A percentile compares a stretch with the other conserved stretches of the same genome.
Evolutionary conservation across 805 yeast species (phyloP).

Genomic region (Cyberlindnera bimundalis): DNA sequence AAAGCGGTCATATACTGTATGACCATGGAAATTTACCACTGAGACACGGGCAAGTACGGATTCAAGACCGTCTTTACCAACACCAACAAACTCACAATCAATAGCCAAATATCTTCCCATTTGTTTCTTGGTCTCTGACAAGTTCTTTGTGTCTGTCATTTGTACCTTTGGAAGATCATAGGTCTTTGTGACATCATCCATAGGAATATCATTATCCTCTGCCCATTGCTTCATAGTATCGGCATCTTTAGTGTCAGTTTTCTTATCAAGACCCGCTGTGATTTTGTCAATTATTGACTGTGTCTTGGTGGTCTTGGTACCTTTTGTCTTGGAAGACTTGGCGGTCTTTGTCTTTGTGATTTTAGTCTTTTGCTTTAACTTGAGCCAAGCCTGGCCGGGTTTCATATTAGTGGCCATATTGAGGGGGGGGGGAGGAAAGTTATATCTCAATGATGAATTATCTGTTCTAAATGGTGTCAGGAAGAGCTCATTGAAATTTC

Average conservation of each 20-base stretch:
- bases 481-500: not conserved
- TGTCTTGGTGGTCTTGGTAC: conserved; percentile 7
- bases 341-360: conserved; percentile 5
- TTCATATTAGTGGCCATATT: conserved; percentile 14
- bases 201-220: conserved; percentile 27
- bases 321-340: conserved; percentile 2
- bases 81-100: conserved; percentile 95
- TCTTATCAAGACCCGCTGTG: conserved; percentile 17
- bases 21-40: conserved; percentile 79
- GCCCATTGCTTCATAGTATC: conserved; percentile 24
- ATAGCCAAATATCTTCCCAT: conserved; percentile 76
- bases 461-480: not conserved
- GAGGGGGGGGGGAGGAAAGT: too few species aligned
- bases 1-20: conserved; percentile 63
- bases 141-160: conserved; percentile 10
- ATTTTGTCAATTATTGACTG: conserved; percentile 18
- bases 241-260: conserved; percentile 4
- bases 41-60: conserved; percentile 86
- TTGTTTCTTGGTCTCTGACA: conserved; percentile 35
- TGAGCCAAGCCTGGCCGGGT: conserved; percentile 22
- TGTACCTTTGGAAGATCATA: conserved; percentile 18
- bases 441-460: too few species aligned
- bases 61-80: conserved; percentile 66
- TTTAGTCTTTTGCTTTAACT: conserved; percentile 16
- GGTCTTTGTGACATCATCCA: conserved; percentile 22